Evolutionary conservation across 345 rosid genomes (phyloP).

Genomic region (Eucalyptus sp.): DNA sequence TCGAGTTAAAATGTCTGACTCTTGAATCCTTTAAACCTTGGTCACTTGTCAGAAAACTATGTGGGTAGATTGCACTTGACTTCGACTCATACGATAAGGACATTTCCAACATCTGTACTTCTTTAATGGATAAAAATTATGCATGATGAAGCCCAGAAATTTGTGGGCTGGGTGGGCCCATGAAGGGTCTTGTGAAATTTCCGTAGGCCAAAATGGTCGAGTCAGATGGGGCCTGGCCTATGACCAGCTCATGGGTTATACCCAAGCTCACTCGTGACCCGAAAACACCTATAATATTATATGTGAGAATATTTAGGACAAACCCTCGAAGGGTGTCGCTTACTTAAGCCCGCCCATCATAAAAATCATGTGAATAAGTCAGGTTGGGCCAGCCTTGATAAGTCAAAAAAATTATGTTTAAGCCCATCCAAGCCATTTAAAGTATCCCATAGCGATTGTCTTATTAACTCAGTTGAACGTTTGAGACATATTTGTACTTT

Average conservation of each 20-base stretch:
- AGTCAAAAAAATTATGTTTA: background rate
- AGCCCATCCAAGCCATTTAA: background rate
- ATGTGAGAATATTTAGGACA: background rate
- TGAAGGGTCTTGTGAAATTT: background rate
- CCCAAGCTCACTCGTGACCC: background rate
- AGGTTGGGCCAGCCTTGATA: background rate
- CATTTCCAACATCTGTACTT: background rate
- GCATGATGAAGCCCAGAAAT: background rate
- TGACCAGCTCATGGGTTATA: background rate
- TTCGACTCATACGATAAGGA: background rate
- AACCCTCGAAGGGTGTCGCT: background rate
- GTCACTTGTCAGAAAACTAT: background rate
- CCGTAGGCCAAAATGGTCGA: background rate
- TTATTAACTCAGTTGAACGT: no score
- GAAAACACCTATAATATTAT: background rate
- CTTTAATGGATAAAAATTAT: background rate
- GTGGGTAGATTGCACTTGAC: fast-evolving
- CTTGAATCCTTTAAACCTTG: background rate
- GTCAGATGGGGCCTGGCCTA: background rate
- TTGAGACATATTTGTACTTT: no score
- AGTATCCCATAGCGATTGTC: no score
- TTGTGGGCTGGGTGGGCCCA: background rate
- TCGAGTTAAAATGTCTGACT: background rate
- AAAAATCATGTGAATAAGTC: background rate
- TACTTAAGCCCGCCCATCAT: background rate